A percentile compares a stretch with the other conserved stretches of the same genome.
Evolutionary conservation across 257 asterid genomes (phyloP).

Genomic region (Capsicum pubescens): DNA sequence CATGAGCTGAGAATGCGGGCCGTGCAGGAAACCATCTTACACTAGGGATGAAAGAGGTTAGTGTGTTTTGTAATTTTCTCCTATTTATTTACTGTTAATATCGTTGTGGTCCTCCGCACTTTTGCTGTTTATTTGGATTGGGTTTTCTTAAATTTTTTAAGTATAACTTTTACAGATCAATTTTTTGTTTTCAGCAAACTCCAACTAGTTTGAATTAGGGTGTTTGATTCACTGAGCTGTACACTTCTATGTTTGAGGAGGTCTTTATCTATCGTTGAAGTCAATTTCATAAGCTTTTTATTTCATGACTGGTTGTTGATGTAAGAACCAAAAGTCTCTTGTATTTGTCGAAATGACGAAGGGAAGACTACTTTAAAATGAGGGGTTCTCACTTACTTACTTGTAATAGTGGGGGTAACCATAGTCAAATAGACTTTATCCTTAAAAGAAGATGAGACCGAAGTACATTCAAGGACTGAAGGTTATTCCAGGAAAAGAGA

Average conservation of each 20-base stretch:
- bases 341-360: background rate
- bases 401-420: background rate
- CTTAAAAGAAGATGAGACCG: background rate
- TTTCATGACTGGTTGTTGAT: slow-evolving; percentile 16
- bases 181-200: background rate
- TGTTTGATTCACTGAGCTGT: slow-evolving; percentile 22
- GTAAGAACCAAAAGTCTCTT: slow-evolving; percentile 13
- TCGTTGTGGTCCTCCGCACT: background rate
- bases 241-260: background rate
- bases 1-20: slow-evolving; percentile 58
- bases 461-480: background rate
- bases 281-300: background rate
- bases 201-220: slow-evolving; percentile 5
- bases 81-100: background rate
- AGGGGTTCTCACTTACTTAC: background rate
- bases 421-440: background rate
- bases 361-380: background rate
- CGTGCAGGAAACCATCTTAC: slow-evolving; percentile 60
- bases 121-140: background rate
- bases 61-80: background rate
- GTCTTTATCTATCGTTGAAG: background rate
- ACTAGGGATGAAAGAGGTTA: slow-evolving; percentile 77
- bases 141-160: background rate
- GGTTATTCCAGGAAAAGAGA: background rate
- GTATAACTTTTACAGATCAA: background rate